Evolutionary conservation across 2,329 filamentous ascomycete species (phyloP), one percentile per base, ranked within the genome.

Genomic region (Cryoendolithus antarcticus): DNA sequence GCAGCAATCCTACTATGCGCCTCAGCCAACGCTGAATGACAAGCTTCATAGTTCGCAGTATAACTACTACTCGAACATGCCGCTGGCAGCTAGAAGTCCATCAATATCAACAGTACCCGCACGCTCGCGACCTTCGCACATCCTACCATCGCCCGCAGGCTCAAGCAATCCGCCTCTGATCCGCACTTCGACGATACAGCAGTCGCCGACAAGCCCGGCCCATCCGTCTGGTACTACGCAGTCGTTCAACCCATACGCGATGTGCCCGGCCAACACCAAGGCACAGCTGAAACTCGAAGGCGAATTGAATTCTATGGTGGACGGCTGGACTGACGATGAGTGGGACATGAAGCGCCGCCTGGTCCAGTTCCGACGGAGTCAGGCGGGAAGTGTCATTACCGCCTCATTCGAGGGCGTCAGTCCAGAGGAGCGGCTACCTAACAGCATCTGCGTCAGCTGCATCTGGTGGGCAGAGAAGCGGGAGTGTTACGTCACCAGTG

Each of bases 401-500:
- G 77, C 85, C 9, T 80, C 72, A 9, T 96, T 96, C 65, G 76
- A 80, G 36, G 70, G 86, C 0, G 79, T 95, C 34, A 71, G 82
- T 10, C 76, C 77, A 9, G 83, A 86, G 53, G 83, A 94, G 45
- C 77, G 86, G 13, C 75, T 80, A 1, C 76, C 80, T 2, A 83
- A 89, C 64, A 86, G 82, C 62, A 89, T 93, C 44, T 94, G 86
- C 63, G 85, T 98, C 58, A 95, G 88, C 62, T 98, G 91, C 67
- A 98, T 98, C 55, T 88, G 80, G 70, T 98, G 91, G 91, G 81
- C 81, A 42, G 86, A 93, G 62, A 93, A 86, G 63, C 69, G 78
- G 35, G 84, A 93, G 53, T 94, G 82, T 62, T 96, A 79, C 59
- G 86, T 96, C 39, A 96, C 91, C 2, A 95, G 88, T 38, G 91